A percentile compares a stretch with the other conserved stretches of the same genome.
Conservation (phyloP, 164 flowering plant genomes). For the Brasenia schreberi region DNA sequence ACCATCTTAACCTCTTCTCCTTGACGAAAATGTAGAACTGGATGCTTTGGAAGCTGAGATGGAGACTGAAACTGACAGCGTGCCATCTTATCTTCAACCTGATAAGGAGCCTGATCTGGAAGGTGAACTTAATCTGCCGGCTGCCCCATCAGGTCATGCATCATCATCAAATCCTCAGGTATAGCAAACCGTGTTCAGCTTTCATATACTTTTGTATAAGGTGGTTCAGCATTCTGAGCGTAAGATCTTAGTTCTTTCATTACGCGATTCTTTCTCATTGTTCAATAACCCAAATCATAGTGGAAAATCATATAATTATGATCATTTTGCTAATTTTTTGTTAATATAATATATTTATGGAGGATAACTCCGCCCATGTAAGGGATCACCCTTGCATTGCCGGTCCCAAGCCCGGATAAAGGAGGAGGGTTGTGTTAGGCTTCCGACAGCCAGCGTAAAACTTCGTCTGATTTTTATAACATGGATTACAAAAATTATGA, state of each 20-base stretch:
- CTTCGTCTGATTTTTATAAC: too few species aligned
- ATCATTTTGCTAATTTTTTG: not conserved
- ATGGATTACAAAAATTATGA: too few species aligned
- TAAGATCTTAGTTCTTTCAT: not conserved
- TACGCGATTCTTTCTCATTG: too few species aligned
- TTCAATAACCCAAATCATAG: too few species aligned
- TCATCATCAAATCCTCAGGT: conserved; percentile 55
- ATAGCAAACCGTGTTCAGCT: not conserved
- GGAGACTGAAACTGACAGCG: conserved; percentile 75
- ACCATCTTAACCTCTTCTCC: not conserved
- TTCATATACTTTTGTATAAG: not conserved
- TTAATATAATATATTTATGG: too few species aligned
- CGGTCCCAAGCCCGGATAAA: too few species aligned
- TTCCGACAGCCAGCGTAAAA: too few species aligned
- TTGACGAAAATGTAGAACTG: conserved; percentile 43
- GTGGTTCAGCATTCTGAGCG: not conserved
- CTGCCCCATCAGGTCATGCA: conserved; percentile 72
- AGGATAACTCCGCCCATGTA: too few species aligned
- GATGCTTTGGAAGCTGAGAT: conserved; percentile 98
- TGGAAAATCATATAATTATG: too few species aligned
- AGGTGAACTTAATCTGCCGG: conserved; percentile 72
- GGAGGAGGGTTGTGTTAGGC: too few species aligned
- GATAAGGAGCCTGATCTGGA: conserved; percentile 70
- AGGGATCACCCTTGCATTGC: too few species aligned
- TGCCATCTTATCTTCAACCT: conserved; percentile 87